phyloP scores from a whole-genome alignment of 441 rosid species.

The Populus trichocarpa region DNA sequence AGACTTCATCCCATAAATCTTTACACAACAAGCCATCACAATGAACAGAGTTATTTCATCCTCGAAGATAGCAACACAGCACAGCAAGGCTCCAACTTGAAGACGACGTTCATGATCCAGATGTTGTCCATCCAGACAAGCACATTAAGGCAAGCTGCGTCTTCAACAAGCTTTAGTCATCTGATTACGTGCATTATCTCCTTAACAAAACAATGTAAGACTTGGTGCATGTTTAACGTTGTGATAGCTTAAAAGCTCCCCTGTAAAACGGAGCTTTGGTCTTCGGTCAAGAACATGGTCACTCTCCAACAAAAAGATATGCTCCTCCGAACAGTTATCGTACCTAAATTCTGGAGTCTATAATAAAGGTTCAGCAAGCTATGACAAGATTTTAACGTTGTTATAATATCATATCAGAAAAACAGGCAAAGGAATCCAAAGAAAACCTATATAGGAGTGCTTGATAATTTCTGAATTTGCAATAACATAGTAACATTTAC shows the following conservation, averaged over 20 bases:
- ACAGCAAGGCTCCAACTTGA: not conserved
- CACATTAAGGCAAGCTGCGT: not conserved
- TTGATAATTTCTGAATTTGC: not conserved
- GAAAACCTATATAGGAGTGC: not conserved
- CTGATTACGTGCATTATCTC: not conserved
- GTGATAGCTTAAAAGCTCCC: not conserved
- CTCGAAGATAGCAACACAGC: not conserved
- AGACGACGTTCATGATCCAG: not conserved
- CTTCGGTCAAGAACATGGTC: not conserved
- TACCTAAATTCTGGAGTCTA: not conserved
- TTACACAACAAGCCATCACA: not conserved
- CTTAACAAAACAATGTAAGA: not conserved
- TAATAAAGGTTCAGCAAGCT: not conserved
- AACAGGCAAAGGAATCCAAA: not conserved
- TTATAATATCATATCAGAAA: not conserved
- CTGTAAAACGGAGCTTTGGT: not conserved
- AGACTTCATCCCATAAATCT: not conserved
- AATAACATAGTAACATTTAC: constrained; percentile 23
- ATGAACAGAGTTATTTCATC: not conserved
- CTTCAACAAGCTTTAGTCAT: not conserved
- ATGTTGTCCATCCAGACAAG: not conserved
- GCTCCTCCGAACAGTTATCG: not conserved
- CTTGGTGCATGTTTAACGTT: not conserved
- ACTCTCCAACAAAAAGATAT: not conserved
- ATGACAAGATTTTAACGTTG: not conserved